These are phyloP conservation scores for Aspergillus baeticus DNA, from an alignment of 495 filamentous ascomycete genomes.

Conservation along the genomic window DNA sequence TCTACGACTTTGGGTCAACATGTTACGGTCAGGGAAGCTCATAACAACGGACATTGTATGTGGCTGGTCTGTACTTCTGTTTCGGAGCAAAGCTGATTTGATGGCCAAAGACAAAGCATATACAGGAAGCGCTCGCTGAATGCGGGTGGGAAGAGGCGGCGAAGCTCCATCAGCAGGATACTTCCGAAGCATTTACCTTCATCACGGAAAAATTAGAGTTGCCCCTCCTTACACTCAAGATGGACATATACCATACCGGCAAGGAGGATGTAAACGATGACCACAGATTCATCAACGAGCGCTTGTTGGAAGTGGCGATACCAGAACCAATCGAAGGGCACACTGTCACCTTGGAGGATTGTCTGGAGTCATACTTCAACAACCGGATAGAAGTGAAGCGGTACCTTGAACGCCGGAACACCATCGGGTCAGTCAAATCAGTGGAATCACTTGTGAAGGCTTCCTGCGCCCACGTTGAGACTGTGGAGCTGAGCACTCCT, in stretches of 20 bases:
- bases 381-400: constrained; percentile 88
- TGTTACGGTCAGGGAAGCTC: constrained; percentile 79
- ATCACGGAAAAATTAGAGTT: constrained; percentile 86
- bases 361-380: constrained; percentile 92
- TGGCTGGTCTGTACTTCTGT: not conserved
- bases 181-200: constrained; percentile 92
- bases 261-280: constrained; percentile 80
- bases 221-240: constrained; percentile 86
- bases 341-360: constrained; percentile 78
- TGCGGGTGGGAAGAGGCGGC: constrained; percentile 91
- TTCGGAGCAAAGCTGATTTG: constrained; percentile 28
- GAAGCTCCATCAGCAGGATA: constrained; percentile 78
- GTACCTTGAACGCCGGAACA: constrained; percentile 65
- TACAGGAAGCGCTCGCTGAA: constrained; percentile 78
- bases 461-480: constrained; percentile 55
- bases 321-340: constrained; percentile 57
- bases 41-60: constrained; percentile 84
- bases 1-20: constrained; percentile 88
- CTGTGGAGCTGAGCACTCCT: constrained; percentile 52
- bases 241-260: constrained; percentile 91
- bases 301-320: constrained; percentile 87
- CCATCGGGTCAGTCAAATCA: constrained; percentile 51
- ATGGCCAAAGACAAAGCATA: constrained; percentile 64
- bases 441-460: constrained; percentile 52
- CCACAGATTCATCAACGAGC: constrained; percentile 90